A percentile compares a stretch with the other conserved stretches of the same genome.
phyloP scores from a whole-genome alignment of 2,329 filamentous ascomycete species.

The Trematosphaeria pertusa region DNA sequence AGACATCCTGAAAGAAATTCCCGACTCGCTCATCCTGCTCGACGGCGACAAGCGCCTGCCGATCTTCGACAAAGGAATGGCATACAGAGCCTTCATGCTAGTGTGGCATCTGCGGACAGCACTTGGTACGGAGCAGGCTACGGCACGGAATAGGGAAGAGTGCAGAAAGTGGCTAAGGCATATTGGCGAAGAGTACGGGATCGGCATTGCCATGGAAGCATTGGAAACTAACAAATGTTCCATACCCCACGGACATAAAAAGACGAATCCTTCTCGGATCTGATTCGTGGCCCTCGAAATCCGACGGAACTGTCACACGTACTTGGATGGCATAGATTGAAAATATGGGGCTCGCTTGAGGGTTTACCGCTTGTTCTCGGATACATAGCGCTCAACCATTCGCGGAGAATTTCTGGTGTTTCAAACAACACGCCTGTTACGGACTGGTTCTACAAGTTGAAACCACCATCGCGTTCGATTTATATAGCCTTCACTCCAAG shows the following conservation, averaged over 20 bases:
- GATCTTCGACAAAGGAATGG: not conserved
- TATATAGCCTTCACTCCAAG: not conserved
- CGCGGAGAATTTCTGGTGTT: too few species aligned
- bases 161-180: not conserved
- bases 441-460: too few species aligned
- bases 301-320: not conserved
- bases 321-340: not conserved
- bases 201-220: conserved; percentile 9
- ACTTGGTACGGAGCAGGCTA: conserved; percentile 5
- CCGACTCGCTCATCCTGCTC: not conserved
- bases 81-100: conserved; percentile 7
- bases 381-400: not conserved
- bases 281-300: not conserved
- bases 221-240: not conserved
- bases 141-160: not conserved
- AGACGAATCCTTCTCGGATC: not conserved
- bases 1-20: conserved; percentile 6
- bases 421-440: too few species aligned
- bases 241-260: not conserved
- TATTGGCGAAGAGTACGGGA: conserved; percentile 6
- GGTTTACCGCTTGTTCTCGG: not conserved
- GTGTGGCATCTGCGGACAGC: conserved; percentile 6
- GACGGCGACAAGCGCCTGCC: not conserved
- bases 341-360: not conserved
- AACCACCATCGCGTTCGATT: conserved; percentile 4